These are phyloP conservation scores for Biscogniauxia sp. DNA, from an alignment of 2,329 filamentous ascomycete genomes.

Conservation along the genomic window DNA sequence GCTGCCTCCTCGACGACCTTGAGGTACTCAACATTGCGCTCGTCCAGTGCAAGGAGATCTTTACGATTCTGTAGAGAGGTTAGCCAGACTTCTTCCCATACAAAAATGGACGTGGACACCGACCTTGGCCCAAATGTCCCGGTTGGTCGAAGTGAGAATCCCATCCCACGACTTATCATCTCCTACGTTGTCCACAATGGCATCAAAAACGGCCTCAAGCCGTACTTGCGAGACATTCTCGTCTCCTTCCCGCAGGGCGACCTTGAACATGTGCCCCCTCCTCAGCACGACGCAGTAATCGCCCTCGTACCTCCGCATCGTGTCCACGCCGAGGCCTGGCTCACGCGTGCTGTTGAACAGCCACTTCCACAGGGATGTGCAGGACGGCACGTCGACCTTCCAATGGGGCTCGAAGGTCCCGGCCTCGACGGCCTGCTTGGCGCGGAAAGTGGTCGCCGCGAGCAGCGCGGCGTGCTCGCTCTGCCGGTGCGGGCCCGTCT, in stretches of 20 bases:
- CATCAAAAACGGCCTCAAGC: not conserved
- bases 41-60: not conserved
- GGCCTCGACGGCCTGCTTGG: slow-evolving; percentile 5
- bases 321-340: slow-evolving; percentile 7
- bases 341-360: slow-evolving; percentile 9
- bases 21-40: slow-evolving; percentile 8
- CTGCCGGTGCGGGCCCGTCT: slow-evolving; percentile 5
- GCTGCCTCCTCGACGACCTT: slow-evolving; percentile 9
- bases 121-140: not conserved
- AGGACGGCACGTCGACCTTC: slow-evolving; percentile 5
- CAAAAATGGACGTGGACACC: not conserved
- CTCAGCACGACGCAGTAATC: slow-evolving; percentile 8
- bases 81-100: too few species aligned
- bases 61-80: slow-evolving; percentile 5
- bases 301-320: slow-evolving; percentile 4
- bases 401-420: slow-evolving; percentile 1
- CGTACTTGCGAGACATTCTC: slow-evolving; percentile 4
- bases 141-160: not conserved
- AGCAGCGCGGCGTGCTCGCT: slow-evolving; percentile 10
- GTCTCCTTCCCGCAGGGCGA: slow-evolving; percentile 5
- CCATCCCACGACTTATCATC: not conserved
- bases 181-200: not conserved
- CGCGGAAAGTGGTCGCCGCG: slow-evolving; percentile 1
- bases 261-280: slow-evolving; percentile 10
- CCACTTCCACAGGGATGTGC: slow-evolving; percentile 8